A percentile compares a stretch with the other conserved stretches of the same genome.
These are phyloP conservation scores for Paracoccidioides brasiliensis DNA, from an alignment of 2,329 filamentous ascomycete species.

Conservation along the genomic window DNA sequence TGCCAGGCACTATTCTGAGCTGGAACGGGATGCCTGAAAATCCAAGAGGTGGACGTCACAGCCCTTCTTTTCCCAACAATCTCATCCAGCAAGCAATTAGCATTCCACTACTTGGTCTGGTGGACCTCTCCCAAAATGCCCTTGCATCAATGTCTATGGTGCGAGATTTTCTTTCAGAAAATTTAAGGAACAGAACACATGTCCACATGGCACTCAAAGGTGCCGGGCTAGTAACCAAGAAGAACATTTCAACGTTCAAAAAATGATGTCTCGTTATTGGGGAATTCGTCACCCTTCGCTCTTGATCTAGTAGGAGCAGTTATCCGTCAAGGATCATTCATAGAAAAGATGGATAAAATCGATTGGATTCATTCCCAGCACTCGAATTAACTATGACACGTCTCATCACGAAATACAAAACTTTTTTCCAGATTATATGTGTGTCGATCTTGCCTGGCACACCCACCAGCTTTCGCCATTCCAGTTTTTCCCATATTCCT, in stretches of 20 bases:
- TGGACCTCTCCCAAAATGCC: conserved; percentile 18
- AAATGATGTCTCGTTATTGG: conserved; percentile 34
- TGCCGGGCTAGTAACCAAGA: conserved; percentile 7
- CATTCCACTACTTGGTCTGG: conserved; percentile 29
- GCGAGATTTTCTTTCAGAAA: conserved; percentile 37
- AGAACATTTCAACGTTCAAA: conserved; percentile 20
- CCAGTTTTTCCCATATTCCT: conserved; percentile 49
- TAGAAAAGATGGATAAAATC: conserved; percentile 54
- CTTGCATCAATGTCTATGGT: conserved; percentile 40
- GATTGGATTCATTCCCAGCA: conserved; percentile 67
- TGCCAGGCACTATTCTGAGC: conserved; percentile 56
- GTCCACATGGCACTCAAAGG: conserved; percentile 31
- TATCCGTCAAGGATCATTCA: conserved; percentile 31
- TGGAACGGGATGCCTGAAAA: conserved; percentile 38
- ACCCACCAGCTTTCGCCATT: conserved; percentile 60
- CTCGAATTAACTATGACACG: conserved; percentile 50
- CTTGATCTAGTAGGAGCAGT: conserved; percentile 32
- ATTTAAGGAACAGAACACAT: conserved; percentile 27
- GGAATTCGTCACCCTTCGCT: conserved; percentile 27
- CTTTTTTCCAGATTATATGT: conserved; percentile 33
- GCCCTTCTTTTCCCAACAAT: conserved; percentile 43
- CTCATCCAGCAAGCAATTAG: conserved; percentile 40
- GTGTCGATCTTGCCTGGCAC: conserved; percentile 39
- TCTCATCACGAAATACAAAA: conserved; percentile 42
- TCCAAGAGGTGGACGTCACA: conserved; percentile 5